Evolutionary conservation across 768 basidiomycete species (phyloP).

Genomic region (Cubamyces lactineus): DNA sequence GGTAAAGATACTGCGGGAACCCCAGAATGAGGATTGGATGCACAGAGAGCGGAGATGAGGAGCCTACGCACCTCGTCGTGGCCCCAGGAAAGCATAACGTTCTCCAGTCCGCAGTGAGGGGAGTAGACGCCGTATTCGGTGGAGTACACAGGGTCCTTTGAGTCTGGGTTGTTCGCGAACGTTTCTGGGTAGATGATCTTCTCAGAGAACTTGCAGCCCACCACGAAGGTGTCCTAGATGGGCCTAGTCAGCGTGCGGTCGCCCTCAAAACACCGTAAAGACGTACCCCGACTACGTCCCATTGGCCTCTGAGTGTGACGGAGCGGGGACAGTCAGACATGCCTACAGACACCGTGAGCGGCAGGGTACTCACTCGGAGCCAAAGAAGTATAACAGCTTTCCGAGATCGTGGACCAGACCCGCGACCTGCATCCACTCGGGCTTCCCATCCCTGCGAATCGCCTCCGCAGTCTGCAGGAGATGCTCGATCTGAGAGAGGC

Average conservation of each 20-base stretch:
- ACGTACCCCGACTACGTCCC: constrained; percentile 90
- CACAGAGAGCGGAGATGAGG: constrained; percentile 12
- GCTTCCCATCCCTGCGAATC: constrained; percentile 82
- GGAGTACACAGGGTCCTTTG: constrained; percentile 62
- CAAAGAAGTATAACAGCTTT: constrained; percentile 83
- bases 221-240: constrained; percentile 69
- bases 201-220: constrained; percentile 86
- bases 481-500: constrained; percentile 86
- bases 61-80: constrained; percentile 74
- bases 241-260: constrained; percentile 1
- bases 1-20: constrained; percentile 69
- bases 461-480: constrained; percentile 92
- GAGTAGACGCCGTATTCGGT: constrained; percentile 77
- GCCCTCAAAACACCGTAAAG: neutral
- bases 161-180: constrained; percentile 75
- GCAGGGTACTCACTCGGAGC: constrained; percentile 51
- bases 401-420: constrained; percentile 90
- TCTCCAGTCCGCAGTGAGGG: constrained; percentile 79
- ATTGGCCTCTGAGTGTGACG: constrained; percentile 61
- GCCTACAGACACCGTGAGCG: neutral
- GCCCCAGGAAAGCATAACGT: constrained; percentile 89
- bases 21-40: constrained; percentile 1
- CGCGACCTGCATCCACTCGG: constrained; percentile 91
- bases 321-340: constrained; percentile 12
- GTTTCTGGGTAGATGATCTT: constrained; percentile 83